Percentiles rank a stretch among this genome's conserved stretches.
phyloP scores from a whole-genome alignment of 2,329 filamentous ascomycete species.

The Bipolaris zeicola region DNA sequence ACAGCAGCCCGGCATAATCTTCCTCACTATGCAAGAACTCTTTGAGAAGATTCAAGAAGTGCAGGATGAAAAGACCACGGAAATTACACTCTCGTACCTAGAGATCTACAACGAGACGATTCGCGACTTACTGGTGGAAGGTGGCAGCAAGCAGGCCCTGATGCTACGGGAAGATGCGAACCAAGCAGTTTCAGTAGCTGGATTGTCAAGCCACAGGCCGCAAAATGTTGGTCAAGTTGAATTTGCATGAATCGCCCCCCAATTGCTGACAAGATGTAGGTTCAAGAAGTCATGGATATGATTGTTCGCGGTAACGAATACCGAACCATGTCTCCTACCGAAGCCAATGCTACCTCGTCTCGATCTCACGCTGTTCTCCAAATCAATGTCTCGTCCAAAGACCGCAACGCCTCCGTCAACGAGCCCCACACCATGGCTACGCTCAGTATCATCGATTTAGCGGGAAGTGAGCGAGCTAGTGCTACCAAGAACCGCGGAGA shows the following conservation, averaged over 20 bases:
- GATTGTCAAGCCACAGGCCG: conserved; percentile 88
- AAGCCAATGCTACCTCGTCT: conserved; percentile 96
- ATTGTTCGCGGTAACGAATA: conserved; percentile 94
- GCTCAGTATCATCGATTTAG: conserved; percentile 95
- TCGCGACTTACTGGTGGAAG: conserved; percentile 87
- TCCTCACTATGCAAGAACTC: conserved; percentile 97
- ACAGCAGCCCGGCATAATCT: conserved; percentile 95
- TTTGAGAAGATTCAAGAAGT: conserved; percentile 94
- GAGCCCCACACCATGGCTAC: conserved; percentile 99
- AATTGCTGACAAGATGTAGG: conserved; percentile 41
- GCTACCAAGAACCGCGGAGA: conserved; percentile 97
- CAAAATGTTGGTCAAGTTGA: conserved; percentile 68
- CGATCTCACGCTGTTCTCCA: conserved; percentile 96
- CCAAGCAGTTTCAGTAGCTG: conserved; percentile 87
- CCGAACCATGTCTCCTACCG: conserved; percentile 93
- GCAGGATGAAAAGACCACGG: conserved; percentile 83
- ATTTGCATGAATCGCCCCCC: not conserved
- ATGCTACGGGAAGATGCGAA: conserved; percentile 96
- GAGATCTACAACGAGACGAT: conserved; percentile 99
- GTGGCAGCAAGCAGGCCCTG: conserved; percentile 78
- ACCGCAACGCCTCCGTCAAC: conserved; percentile 87
- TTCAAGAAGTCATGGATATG: conserved; percentile 97
- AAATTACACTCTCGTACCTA: conserved; percentile 90
- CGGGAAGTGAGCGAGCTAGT: conserved; percentile 92
- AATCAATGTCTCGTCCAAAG: conserved; percentile 94